Evolutionary conservation across 2,329 filamentous ascomycete species (phyloP).

Genomic region (Berkeleyomyces basicola): DNA sequence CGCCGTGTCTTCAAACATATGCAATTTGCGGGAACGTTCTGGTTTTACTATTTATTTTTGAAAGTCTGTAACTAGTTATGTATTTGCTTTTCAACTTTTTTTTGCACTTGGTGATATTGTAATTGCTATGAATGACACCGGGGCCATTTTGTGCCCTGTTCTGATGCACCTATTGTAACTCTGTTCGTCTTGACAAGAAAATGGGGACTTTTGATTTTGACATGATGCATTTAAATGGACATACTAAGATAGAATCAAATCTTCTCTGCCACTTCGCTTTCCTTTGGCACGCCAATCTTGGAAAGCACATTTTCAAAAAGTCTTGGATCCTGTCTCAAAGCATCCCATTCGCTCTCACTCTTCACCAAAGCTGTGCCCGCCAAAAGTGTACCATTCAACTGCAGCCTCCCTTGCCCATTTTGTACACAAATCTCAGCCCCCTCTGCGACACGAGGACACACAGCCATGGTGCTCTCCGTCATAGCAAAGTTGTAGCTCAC

Average conservation of each 20-base stretch:
- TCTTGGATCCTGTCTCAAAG: constrained; percentile 25
- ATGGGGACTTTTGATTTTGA: no score
- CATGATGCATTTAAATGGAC: no score
- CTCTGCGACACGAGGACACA: constrained; percentile 39
- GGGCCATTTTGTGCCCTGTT: background rate
- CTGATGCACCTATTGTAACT: background rate
- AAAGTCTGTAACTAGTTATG: background rate
- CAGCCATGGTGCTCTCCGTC: constrained; percentile 34
- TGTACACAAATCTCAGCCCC: constrained; percentile 23
- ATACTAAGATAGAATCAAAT: no score
- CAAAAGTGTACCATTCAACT: constrained; percentile 45
- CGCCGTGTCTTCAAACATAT: background rate
- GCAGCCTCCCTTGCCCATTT: constrained; percentile 25
- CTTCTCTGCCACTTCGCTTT: background rate
- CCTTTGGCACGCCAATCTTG: constrained; percentile 19
- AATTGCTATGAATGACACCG: no score
- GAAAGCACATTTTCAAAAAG: constrained; percentile 14
- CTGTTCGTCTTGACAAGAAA: no score
- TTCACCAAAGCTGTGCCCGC: constrained; percentile 49
- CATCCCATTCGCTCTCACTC: constrained; percentile 39
- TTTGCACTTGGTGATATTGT: background rate
- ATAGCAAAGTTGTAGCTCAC: constrained; percentile 50
- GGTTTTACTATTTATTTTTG: background rate
- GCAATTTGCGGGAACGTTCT: background rate
- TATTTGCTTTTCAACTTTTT: background rate